Conservation (phyloP, 495 filamentous ascomycete species). For the Cudoniella acicularis region DNA sequence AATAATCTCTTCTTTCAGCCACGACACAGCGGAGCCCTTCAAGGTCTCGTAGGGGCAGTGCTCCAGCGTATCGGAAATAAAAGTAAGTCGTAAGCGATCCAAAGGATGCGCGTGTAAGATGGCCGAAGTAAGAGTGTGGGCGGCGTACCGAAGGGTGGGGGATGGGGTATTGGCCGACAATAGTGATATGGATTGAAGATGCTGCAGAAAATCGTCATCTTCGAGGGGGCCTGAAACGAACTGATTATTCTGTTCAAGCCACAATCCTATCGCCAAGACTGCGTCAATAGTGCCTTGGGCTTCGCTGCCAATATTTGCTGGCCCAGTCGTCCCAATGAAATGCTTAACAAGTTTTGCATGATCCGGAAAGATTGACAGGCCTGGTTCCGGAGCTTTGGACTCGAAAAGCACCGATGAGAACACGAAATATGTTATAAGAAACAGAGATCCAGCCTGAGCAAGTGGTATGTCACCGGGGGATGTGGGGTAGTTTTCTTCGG, state of each 20-base stretch:
- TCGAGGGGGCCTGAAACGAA: constrained; percentile 27
- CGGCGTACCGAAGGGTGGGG: constrained; percentile 64
- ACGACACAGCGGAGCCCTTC: constrained; percentile 76
- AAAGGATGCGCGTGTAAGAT: constrained; percentile 76
- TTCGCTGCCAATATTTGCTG: constrained; percentile 32
- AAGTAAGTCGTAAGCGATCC: constrained; percentile 62
- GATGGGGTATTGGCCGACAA: constrained; percentile 65
- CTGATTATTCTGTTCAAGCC: constrained; percentile 39
- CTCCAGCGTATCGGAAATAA: constrained; percentile 77
- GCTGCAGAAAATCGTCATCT: constrained; percentile 44
- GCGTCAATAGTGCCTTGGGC: constrained; percentile 36
- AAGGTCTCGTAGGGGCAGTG: constrained; percentile 73
- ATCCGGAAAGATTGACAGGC: constrained; percentile 60
- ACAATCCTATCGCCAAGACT: constrained; percentile 47
- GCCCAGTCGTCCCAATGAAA: constrained; percentile 51
- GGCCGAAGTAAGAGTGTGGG: constrained; percentile 67
- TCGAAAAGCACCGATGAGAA: constrained; percentile 51
- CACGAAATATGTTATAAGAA: constrained; percentile 56
- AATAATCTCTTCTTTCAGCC: constrained; percentile 83
- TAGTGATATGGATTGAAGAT: constrained; percentile 59
- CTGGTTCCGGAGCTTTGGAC: constrained; percentile 36
- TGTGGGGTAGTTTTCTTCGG: constrained; percentile 34
- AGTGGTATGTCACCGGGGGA: constrained; percentile 65
- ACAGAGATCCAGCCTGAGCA: constrained; percentile 65
- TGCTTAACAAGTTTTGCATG: constrained; percentile 55